phyloP scores from a whole-genome alignment of 306 rosid genomes.

The Quercus dentata region DNA sequence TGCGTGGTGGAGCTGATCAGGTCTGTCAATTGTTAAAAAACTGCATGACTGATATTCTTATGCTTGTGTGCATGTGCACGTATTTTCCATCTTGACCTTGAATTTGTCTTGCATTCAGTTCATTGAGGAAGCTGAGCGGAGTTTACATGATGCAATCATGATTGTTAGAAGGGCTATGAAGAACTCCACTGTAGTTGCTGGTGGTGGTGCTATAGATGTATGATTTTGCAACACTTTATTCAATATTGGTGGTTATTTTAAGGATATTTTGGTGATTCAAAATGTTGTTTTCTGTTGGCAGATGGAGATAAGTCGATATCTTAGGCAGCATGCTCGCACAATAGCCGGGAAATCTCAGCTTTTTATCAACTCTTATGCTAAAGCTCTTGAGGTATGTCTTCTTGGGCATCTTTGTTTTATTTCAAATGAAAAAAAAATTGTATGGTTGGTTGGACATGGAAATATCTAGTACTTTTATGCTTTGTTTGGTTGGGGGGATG shows the following conservation, averaged over 20 bases:
- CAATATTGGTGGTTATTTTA: neutral
- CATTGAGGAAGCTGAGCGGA: conserved; percentile 98
- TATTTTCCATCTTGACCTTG: conserved; percentile 5
- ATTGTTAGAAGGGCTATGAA: conserved; percentile 95
- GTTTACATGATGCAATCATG: conserved; percentile 99
- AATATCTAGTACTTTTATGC: neutral
- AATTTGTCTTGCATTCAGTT: conserved; percentile 46
- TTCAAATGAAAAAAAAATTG: neutral
- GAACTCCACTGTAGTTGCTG: conserved; percentile 97
- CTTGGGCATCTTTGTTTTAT: neutral
- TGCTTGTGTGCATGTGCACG: neutral
- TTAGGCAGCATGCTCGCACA: conserved; percentile 91
- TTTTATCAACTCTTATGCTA: conserved; percentile 92
- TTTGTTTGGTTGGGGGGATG: too few species aligned
- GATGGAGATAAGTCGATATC: conserved; percentile 97
- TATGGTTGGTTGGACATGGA: neutral
- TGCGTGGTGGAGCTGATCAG: conserved; percentile 99
- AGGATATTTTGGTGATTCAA: neutral
- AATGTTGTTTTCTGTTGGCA: conserved; percentile 35
- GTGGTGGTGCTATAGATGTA: conserved; percentile 99
- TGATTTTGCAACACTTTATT: conserved; percentile 22
- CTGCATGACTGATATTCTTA: neutral
- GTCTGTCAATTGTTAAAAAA: conserved; percentile 29
- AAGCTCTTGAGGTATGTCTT: conserved; percentile 84
- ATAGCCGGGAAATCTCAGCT: conserved; percentile 92